Base-by-base conservation (phyloP, 345 rosid species). In the Aegle marmelos region DNA sequence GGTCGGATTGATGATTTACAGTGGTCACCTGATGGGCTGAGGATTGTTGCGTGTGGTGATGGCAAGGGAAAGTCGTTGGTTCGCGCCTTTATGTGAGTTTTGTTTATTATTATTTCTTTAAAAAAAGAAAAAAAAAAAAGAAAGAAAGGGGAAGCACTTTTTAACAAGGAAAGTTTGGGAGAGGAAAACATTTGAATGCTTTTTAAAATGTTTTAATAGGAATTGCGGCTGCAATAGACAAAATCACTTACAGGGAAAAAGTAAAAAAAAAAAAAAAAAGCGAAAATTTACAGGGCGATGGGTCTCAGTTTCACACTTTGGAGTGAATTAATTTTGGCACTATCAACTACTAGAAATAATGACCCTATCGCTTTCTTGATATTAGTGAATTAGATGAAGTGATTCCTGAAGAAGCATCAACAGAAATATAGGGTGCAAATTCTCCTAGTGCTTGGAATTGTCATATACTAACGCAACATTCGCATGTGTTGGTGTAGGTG, bases 1-100 rank as follows among this genome's bases (percentile, higher is more conserved):
- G 98, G 99, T 64, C 91, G 98, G 91, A 92, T 95, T 89, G 98
- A 93, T 62, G 99, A 95, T 83, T 93, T 95, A 6, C 98, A 91
- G 84, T 95, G 99, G 98, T 95, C 99, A 0, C 95, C 98, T 41
- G 99, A 96, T 69, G 96, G 98, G 53, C 70, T 89, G 89, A 79
- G 99, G 87, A 94, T 96, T 71, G 99, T 95, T 13, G 98, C 97
- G 1, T 92, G 90, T 5, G 99, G 99, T 72, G 99, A 93, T 68
- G 98, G 99, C 19, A 95, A 91, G 85, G 98, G 99, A 9, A 95
- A 93, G 65, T 92, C 99, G n/a, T 84, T 95, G 7, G 98, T 95
- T 83, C 97, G 99, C 14, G 99, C 98, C 59, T 95, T 96, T 76
- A 96, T 96, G 99, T 95, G 76, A 87, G 92, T 84, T 63, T 67